Base-by-base conservation (phyloP, 2,329 filamentous ascomycete genomes). In the Cercospora beticola region DNA sequence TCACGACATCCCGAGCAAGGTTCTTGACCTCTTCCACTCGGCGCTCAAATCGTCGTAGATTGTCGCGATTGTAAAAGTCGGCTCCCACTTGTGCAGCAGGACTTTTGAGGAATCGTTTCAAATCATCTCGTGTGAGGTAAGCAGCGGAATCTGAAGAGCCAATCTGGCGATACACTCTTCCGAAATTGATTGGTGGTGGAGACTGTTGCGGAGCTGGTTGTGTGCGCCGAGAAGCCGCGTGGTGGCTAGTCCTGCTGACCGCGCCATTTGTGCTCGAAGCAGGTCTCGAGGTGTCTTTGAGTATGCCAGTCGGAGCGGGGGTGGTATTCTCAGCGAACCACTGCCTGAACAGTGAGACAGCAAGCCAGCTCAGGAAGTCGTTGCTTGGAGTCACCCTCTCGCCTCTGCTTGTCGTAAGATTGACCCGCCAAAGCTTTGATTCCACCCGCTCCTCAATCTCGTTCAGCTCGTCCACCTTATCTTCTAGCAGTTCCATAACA, bases 281-380 rank as follows among this genome's bases (percentile, higher is more conserved):
- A 4, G 70, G 65, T 31, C 70, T 62, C 5, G 68, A 60, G 36
- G 63, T 62, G 60, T 80, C 78, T 70, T 84, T 84, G 36, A 83
- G 76, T 8, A 83, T 84, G 0, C 86, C 83, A 0, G 85, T 80
- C 0, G 88, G 88, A 3, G 90, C 86, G 0, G 92, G 90, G 1
- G 92, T 90, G 4, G 92, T 97, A 79, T 93, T 94, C 75, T 97
- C 94, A 4, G 93, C 92, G 6, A 97, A 85, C 93, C 94, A 97
- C 79, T 97, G 93, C 3, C 94, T 87, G 81, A 97, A 98, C 12
- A 97, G 83, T 52, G 88, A 92, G 60, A 97, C 88, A 18, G 89
- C 93, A 6, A 97, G 87, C 94, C 94, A 97, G 80, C 97, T 93
- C 23, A 97, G 84, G 78, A 94, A 97, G 64, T 89, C 89, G 61